Base-by-base conservation (phyloP, 768 basidiomycete species). In the Gyrodon lividus region DNA sequence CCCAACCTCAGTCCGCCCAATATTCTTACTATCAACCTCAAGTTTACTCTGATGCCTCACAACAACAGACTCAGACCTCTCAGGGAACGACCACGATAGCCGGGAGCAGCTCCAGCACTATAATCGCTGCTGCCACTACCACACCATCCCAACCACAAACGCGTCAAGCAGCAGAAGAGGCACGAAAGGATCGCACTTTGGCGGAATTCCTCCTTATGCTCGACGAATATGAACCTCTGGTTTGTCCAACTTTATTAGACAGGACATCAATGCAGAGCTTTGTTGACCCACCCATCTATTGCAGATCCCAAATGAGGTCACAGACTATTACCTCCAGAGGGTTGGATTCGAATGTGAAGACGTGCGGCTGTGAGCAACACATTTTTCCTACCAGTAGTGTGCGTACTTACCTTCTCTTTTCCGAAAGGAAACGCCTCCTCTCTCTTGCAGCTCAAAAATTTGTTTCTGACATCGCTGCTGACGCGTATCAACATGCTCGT, bases 391-490 rank as follows among this genome's bases (percentile, higher is more conserved):
- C 42, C 33, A 23, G 26, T 22, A 9, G 22, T 41, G 19, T 51
- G 2, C 20, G 37, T 37, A 43, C 44, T 48, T 47, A 51, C 17
- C 4, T 49, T 38, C 31, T 44, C 38, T 43, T 40, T 35, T 44
- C 22, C 35, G 53, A 7, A 67, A 97, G 95, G 50, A 98, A 97
- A 74, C 89, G 96, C 3, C 81, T 99, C 16, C 77, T 99, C 22
- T 94, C 96, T 0, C 79, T 98, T 12, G 95, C 97, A 3, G 93
- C 97, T 0, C 97, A 99, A 65, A 98, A 98, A 65, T 98, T 99
- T 66, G 87, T 98, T 39, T 91, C 94, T 6, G 96, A 98, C 65
- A 95, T 99, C 49, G 89, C 96, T 3, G 83, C 90, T 2, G 97
- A 99, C 68, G 94, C 97, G 9, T 98, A 92, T 71, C 94, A 98